Percentiles rank a stretch among this genome's conserved stretches.
These are phyloP conservation scores for Aurantiochytrium sp. DNA, from an alignment of 108 stramenopile genomes.

Conservation along the genomic window DNA sequence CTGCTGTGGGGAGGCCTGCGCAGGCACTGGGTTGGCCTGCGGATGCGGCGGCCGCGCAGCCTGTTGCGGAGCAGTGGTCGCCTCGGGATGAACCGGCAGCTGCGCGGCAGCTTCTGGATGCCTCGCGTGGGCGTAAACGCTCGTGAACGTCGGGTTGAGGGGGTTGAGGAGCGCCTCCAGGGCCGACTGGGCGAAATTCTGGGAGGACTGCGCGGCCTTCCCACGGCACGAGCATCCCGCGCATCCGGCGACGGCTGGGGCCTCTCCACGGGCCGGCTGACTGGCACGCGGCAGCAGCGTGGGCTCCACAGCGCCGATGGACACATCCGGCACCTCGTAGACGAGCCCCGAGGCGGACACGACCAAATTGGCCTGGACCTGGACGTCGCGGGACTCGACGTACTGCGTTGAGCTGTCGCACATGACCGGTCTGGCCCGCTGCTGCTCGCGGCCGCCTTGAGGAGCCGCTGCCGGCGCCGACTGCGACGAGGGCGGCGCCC, in stretches of 20 bases:
- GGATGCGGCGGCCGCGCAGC: too few species aligned
- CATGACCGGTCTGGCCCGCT: background rate
- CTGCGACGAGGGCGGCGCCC: too few species aligned
- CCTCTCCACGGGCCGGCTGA: too few species aligned
- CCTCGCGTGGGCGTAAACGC: background rate
- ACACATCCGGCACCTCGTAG: background rate
- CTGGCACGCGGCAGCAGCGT: background rate
- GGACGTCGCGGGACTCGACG: background rate
- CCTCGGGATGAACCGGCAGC: too few species aligned
- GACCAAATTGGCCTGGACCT: slow-evolving; percentile 23
- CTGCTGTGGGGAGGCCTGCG: too few species aligned
- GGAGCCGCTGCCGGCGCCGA: too few species aligned
- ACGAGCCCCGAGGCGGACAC: slow-evolving; percentile 15
- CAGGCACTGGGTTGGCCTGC: too few species aligned
- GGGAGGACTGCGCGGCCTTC: background rate
- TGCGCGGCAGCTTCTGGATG: too few species aligned
- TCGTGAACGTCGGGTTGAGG: background rate
- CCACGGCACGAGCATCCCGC: too few species aligned
- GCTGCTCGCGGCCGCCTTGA: too few species aligned
- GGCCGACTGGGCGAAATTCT: background rate
- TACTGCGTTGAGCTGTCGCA: background rate
- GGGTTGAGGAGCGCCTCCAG: background rate
- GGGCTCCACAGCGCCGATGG: background rate
- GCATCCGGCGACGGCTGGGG: too few species aligned
- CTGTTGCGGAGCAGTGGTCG: too few species aligned